A percentile compares a stretch with the other conserved stretches of the same genome.
These are phyloP conservation scores for Populus hybrid DNA, from an alignment of 441 rosid genomes.

Conservation along the genomic window DNA sequence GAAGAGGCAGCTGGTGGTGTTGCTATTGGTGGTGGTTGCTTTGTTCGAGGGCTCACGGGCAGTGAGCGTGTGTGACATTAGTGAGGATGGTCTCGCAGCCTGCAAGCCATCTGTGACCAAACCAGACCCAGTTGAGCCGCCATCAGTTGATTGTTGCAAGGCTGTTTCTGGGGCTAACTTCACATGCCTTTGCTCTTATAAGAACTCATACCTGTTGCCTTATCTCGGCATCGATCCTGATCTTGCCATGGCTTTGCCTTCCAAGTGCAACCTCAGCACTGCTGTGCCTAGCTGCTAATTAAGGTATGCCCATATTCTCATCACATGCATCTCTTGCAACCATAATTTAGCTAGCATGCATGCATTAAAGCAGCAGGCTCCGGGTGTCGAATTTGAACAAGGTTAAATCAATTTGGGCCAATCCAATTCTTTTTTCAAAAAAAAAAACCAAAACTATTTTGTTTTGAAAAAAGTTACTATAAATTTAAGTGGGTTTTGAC, in stretches of 20 bases:
- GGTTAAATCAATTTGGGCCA: too few species aligned
- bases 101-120: conserved; percentile 58
- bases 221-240: conserved; percentile 58
- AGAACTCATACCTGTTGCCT: conserved; percentile 39
- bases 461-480: too few species aligned
- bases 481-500: too few species aligned
- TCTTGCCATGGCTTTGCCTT: conserved; percentile 50
- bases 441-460: too few species aligned
- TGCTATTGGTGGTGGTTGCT: conserved; percentile 5
- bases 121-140: conserved; percentile 44
- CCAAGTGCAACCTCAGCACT: conserved; percentile 41
- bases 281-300: conserved; percentile 27
- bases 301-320: not conserved
- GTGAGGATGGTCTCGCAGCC: conserved; percentile 36
- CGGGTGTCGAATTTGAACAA: too few species aligned
- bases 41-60: conserved; percentile 25
- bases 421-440: too few species aligned
- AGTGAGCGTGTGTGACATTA: conserved; percentile 45
- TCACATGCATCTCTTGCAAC: not conserved
- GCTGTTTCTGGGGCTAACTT: conserved; percentile 46
- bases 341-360: too few species aligned
- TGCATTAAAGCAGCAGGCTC: too few species aligned
- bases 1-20: not conserved
- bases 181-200: conserved; percentile 59
- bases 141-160: conserved; percentile 46